A percentile compares a stretch with the other conserved stretches of the same genome.
These are phyloP conservation scores for Rhizopogon vinicolor DNA, from an alignment of 768 basidiomycete species.

Conservation along the genomic window DNA sequence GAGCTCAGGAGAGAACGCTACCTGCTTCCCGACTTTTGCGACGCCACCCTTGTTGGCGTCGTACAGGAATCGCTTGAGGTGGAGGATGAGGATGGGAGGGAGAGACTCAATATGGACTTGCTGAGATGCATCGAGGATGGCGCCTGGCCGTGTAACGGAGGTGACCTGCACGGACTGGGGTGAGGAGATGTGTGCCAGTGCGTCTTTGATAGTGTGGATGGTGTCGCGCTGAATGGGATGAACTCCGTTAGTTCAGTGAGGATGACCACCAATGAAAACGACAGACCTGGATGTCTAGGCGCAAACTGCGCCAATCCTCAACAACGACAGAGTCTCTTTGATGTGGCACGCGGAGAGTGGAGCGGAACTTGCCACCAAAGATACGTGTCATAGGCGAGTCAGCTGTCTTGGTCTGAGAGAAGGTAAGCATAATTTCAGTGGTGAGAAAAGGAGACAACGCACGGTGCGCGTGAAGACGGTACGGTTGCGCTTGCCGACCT, in stretches of 20 bases:
- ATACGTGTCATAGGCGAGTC: constrained; percentile 90
- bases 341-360: constrained; percentile 74
- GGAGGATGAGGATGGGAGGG: constrained; percentile 81
- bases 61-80: constrained; percentile 89
- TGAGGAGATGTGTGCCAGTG: constrained; percentile 69
- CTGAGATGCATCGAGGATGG: constrained; percentile 67
- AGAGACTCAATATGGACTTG: constrained; percentile 75
- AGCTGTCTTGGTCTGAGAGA: constrained; percentile 58
- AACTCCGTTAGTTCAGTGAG: neutral
- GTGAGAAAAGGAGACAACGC: constrained; percentile 21
- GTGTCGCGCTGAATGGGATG: constrained; percentile 51
- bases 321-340: constrained; percentile 84
- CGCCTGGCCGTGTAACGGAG: constrained; percentile 48
- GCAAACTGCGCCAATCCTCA: constrained; percentile 87
- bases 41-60: constrained; percentile 71
- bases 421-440: neutral
- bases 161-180: constrained; percentile 79
- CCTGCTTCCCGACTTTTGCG: constrained; percentile 81
- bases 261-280: neutral
- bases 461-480: constrained; percentile 77
- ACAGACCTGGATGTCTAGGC: constrained; percentile 82
- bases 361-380: constrained; percentile 91
- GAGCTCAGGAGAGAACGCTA: constrained; percentile 73
- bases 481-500: constrained; percentile 88
- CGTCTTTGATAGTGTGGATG: constrained; percentile 78